Percentiles rank a stretch among this genome's conserved stretches.
Conservation (phyloP, 345 rosid genomes). For the Heritiera fomes region DNA sequence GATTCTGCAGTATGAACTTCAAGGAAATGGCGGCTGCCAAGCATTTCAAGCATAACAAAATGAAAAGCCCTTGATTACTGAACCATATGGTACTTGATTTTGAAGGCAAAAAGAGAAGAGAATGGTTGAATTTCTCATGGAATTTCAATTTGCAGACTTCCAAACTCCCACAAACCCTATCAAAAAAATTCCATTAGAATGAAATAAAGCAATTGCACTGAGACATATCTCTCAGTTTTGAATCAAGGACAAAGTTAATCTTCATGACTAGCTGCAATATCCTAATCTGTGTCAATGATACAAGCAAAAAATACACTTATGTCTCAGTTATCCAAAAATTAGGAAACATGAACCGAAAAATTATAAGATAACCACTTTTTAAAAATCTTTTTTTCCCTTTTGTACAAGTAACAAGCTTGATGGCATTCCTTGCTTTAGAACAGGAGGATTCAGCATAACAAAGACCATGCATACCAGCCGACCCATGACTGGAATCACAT, state of each 20-base stretch:
- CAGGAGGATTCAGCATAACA: not conserved
- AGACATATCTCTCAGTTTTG: not conserved
- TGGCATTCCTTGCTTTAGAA: not conserved
- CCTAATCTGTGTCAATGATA: not conserved
- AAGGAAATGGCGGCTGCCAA: not conserved
- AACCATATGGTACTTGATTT: not conserved
- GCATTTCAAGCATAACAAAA: not conserved
- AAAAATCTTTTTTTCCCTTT: not conserved
- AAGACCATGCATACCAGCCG: not conserved
- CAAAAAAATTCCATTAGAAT: not conserved
- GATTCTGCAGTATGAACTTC: not conserved
- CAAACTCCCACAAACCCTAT: no score
- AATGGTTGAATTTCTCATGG: not conserved
- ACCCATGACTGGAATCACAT: not conserved
- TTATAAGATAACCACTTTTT: not conserved
- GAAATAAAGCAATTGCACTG: not conserved
- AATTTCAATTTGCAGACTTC: not conserved
- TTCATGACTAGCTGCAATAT: not conserved
- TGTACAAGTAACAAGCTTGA: not conserved
- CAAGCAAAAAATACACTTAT: not conserved
- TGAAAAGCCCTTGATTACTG: not conserved
- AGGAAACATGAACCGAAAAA: not conserved
- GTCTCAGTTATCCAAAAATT: slow-evolving; percentile 4
- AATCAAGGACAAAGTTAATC: not conserved
- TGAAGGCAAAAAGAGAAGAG: not conserved